Evolutionary conservation across 2,329 filamentous ascomycete species (phyloP), one percentile per base, ranked within the genome.

Genomic region (Fusarium robinianum): DNA sequence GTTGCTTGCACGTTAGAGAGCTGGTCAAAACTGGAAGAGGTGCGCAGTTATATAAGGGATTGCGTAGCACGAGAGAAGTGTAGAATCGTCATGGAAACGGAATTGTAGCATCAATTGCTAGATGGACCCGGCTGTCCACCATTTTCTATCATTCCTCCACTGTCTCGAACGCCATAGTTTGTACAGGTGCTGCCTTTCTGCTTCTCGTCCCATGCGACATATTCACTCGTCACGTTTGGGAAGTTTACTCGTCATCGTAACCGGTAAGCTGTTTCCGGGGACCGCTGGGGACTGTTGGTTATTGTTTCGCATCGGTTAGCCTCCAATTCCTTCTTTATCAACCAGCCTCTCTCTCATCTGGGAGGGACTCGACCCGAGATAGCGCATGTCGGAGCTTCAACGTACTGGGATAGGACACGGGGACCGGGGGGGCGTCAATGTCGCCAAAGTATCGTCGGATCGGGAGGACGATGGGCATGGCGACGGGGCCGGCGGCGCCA

Each of bases 381-480:
- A 19, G 4, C 18, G 3, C 8, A 1, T 8, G 1, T 11, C 7
- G 3, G 1, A 5, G 11, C 12, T 4, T 8, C 8, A 41, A 80
- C 89, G 68, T 81, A 97, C 92, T 81, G 49, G 94, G 94, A 77
- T 97, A 99, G 67, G 90, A 95, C 69, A 91, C 73, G 21, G 94
- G 94, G 55, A 97, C 84, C 44, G 77, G 80, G 53, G 81, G 74
- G 53, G 86, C 80, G 60, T 84, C 79, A 59, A 83, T 73, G 67
- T 96, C 90, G 60, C 91, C 91, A 44, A 95, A 70, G 53, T 74
- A 76, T 51, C 75, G 72, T 67, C 91, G 77, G 58, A 95, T 75
- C 33, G 89, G 87, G 29, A 91, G 90, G 1, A 89, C 85, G 43
- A 79, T 76, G 47, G 86, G 68, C 53, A 95, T 74, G 45, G 81